phyloP scores from a whole-genome alignment of 2,329 filamentous ascomycete species.

The Fusarium fujikuroi region DNA sequence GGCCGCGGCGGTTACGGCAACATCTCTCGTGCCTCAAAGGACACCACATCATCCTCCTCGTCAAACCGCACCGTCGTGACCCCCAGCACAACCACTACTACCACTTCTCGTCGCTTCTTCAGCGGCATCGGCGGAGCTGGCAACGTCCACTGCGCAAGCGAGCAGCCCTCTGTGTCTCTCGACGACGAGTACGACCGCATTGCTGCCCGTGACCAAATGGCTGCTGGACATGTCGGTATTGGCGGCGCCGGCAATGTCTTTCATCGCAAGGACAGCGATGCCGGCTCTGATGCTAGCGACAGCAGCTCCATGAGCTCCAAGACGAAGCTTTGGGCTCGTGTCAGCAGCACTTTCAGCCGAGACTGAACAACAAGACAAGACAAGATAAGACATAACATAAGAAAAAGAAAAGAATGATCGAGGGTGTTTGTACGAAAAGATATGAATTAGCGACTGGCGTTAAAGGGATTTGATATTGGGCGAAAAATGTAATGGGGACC shows the following conservation, averaged over 20 bases:
- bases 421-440: slow-evolving; percentile 8
- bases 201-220: slow-evolving; percentile 52
- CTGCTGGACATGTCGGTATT: slow-evolving; percentile 71
- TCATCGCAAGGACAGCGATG: slow-evolving; percentile 57
- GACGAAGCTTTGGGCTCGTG: slow-evolving; percentile 49
- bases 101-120: slow-evolving; percentile 64
- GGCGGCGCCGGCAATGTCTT: slow-evolving; percentile 74
- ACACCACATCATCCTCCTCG: slow-evolving; percentile 48
- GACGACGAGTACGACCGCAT: slow-evolving; percentile 60
- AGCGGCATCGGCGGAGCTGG: slow-evolving; percentile 74
- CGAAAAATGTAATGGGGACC: slow-evolving; percentile 37
- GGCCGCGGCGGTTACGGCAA: slow-evolving; percentile 68
- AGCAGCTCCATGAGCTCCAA: slow-evolving; percentile 52
- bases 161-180: slow-evolving; percentile 60
- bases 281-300: slow-evolving; percentile 50
- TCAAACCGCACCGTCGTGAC: slow-evolving; percentile 61
- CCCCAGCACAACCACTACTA: slow-evolving; percentile 46
- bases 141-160: slow-evolving; percentile 64
- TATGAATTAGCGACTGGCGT: slow-evolving; percentile 43
- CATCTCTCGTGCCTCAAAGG: slow-evolving; percentile 61
- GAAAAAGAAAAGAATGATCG: background rate
- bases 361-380: slow-evolving; percentile 25
- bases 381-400: background rate
- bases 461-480: slow-evolving; percentile 18
- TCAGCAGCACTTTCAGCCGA: slow-evolving; percentile 49